Base-by-base conservation (phyloP, 2,329 filamentous ascomycete genomes). In the Ceratocystis huliohia region DNA sequence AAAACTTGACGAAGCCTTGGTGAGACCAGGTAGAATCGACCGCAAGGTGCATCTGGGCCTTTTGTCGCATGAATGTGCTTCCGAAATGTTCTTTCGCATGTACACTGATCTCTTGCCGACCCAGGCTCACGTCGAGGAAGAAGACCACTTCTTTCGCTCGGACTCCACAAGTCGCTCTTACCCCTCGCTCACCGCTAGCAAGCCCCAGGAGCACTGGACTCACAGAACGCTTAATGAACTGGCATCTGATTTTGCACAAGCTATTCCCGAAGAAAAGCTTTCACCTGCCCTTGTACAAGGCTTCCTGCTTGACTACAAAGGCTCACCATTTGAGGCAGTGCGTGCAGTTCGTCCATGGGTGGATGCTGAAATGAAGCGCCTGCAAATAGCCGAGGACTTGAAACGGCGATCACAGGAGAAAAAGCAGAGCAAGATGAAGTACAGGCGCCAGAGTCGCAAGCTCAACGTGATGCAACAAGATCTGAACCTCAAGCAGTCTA, bases 21-120 rank as follows among this genome's bases (percentile, higher is more conserved):
- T 91, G 63, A 80, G 88, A 0, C 88, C 89, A 0, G 88, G 88
- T 0, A 80, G 88, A 1, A 85, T 92, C 3, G 88, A 92, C 69
- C 77, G 87, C 50, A 84, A 88, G 70, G 82, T 91, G 0, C 78
- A 78, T 10, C 88, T 91, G 74, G 79, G 76, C 25, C 81, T 82
- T 69, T 83, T 84, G 1, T 82, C 80, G 1, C 75, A 76, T 41
- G 70, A 74, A 7, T 84, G 86, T 71, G 81, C 82, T 1, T 73
- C 74, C 41, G 82, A 86, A 73, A 76, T 87, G 1, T 87, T 87
- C 69, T 75, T 81, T 70, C 75, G 83, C 25, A 86, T 86, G 83
- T 86, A 85, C 71, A 44, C 5, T 8, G 63, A 63, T 10, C 41
- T 33, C n/a, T 28, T 28, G 50, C 50, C 50, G 22, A 25, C 3